Base-by-base conservation (phyloP, 2,329 filamentous ascomycete genomes). In the Hymenoscyphus linearis region DNA sequence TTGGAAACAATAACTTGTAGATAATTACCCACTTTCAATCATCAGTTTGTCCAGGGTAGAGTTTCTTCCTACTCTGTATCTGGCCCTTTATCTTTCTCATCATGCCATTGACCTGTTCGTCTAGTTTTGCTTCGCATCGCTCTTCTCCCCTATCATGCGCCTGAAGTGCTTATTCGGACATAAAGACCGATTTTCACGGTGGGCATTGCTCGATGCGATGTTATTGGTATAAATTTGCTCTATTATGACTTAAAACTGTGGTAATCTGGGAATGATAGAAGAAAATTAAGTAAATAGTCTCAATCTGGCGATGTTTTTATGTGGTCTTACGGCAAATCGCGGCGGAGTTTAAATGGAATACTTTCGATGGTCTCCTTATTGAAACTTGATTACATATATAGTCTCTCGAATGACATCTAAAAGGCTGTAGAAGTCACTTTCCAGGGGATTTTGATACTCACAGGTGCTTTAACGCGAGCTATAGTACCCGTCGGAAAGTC, bases 371-470 rank as follows among this genome's bases (percentile, higher is more conserved):
- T 67, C 58, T 34, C 64, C 54, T 36, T 67, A 67, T 10, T 60
- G 52, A 55, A 64, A 68, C 2, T n/a, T n/a, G 66, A 65, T 34
- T 65, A 68, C 9, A 62, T 64, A 54, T 64, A 67, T 61, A 55
- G 36, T 37, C 36, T 37, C 36, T 10, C 36, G 3, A 10, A 14
- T 37, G n/a, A n/a, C n/a, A n/a, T n/a, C n/a, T n/a, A n/a, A n/a
- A n/a, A n/a, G n/a, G n/a, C n/a, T n/a, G n/a, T n/a, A n/a, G n/a
- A n/a, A n/a, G n/a, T n/a, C n/a, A n/a, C n/a, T n/a, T n/a, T n/a
- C n/a, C n/a, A n/a, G n/a, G n/a, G n/a, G n/a, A n/a, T n/a, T n/a
- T n/a, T n/a, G n/a, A n/a, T n/a, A n/a, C n/a, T n/a, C n/a, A n/a
- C n/a, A n/a, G n/a, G n/a, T n/a, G n/a, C n/a, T n/a, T n/a, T n/a